A percentile compares a stretch with the other conserved stretches of the same genome.
Conservation (phyloP, 2,329 filamentous ascomycete species). For the Sarocladium kiliense region DNA sequence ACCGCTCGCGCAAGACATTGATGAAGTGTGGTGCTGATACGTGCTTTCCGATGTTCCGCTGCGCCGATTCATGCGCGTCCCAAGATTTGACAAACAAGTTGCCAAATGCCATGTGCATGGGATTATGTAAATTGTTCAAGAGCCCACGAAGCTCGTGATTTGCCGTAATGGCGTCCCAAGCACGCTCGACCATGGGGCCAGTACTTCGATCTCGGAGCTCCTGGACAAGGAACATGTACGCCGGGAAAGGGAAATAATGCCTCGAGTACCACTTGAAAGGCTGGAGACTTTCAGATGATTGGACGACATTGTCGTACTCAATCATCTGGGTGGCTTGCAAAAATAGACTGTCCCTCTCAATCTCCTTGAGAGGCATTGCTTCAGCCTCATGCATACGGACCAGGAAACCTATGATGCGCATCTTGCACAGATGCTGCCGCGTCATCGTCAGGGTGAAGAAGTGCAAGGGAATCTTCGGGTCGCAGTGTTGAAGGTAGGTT, state of each 20-base stretch:
- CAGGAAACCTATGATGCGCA: conserved; percentile 50
- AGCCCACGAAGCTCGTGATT: conserved; percentile 50
- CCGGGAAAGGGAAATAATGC: conserved; percentile 56
- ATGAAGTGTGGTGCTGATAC: conserved; percentile 42
- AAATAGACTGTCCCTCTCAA: conserved; percentile 48
- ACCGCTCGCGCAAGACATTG: conserved; percentile 38
- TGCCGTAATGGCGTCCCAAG: conserved; percentile 51
- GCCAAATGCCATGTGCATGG: conserved; percentile 54
- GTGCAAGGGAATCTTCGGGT: conserved; percentile 53
- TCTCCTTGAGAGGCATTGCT: conserved; percentile 32
- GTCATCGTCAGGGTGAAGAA: conserved; percentile 56
- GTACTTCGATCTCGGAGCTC: conserved; percentile 47
- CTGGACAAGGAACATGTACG: conserved; percentile 55
- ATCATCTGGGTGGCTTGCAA: conserved; percentile 52
- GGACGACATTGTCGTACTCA: conserved; percentile 54
- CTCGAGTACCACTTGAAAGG: conserved; percentile 55
- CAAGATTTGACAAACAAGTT: conserved; percentile 57
- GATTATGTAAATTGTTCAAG: conserved; percentile 44
- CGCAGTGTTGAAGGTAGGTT: conserved; percentile 50
- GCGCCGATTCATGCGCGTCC: conserved; percentile 49
- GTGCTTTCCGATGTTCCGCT: conserved; percentile 37
- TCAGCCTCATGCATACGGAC: conserved; percentile 40
- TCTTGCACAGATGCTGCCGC: conserved; percentile 49
- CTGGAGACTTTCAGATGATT: conserved; percentile 43
- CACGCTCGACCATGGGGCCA: conserved; percentile 52